Evolutionary conservation across 371 early-diverging fungal genomes (phyloP).

Genomic region (Rhizopus microsporus): DNA sequence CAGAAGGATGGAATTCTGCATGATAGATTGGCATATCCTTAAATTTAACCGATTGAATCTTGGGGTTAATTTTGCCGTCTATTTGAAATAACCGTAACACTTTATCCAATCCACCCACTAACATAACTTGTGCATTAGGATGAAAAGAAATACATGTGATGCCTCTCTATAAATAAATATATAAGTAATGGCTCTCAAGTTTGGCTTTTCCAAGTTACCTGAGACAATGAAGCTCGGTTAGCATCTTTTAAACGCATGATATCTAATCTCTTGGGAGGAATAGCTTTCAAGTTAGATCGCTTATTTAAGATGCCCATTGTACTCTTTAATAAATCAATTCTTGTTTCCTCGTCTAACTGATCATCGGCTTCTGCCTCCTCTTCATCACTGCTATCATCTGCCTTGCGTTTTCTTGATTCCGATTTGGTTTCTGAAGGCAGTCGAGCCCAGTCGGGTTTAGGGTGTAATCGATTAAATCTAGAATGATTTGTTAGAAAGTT

Average conservation of each 20-base stretch:
- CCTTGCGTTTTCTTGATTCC: constrained; percentile 31
- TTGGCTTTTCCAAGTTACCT: constrained; percentile 15
- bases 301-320: constrained; percentile 58
- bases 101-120: constrained; percentile 85
- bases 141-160: constrained; percentile 85
- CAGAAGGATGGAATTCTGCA: constrained; percentile 78
- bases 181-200: background rate
- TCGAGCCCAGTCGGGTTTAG: constrained; percentile 87
- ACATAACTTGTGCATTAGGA: constrained; percentile 83
- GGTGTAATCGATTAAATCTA: constrained; percentile 80
- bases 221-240: constrained; percentile 47
- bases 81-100: constrained; percentile 86
- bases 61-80: constrained; percentile 88
- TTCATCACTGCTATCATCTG: constrained; percentile 38
- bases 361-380: constrained; percentile 33
- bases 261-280: constrained; percentile 61
- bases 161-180: constrained; percentile 42
- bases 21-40: constrained; percentile 78
- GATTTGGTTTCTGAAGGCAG: constrained; percentile 45
- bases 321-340: constrained; percentile 49
- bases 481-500: background rate
- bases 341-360: constrained; percentile 45
- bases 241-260: constrained; percentile 77
- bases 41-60: constrained; percentile 81
- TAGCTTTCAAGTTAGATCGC: constrained; percentile 20